Percentiles rank a stretch among this genome's conserved stretches.
These are phyloP conservation scores for Cercospora nicotianae DNA, from an alignment of 2,329 filamentous ascomycete genomes.

Conservation along the genomic window DNA sequence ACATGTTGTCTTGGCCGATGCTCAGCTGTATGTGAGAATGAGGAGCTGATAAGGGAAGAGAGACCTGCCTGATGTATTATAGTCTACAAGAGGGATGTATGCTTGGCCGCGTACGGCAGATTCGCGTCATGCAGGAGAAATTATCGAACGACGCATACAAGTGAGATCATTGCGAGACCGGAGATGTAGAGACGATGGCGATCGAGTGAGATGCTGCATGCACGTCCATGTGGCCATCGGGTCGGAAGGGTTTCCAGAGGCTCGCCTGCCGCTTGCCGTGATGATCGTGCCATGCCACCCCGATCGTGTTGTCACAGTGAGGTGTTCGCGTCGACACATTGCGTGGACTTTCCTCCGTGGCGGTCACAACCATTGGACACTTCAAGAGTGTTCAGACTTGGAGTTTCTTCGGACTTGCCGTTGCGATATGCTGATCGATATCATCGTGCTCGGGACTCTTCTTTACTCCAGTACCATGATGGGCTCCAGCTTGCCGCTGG, in stretches of 20 bases:
- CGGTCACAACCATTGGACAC: neutral
- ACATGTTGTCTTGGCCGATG: constrained; percentile 13
- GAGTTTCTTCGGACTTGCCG: neutral
- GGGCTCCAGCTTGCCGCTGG: neutral
- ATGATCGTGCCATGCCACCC: neutral
- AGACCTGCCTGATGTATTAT: constrained; percentile 1
- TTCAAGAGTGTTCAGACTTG: neutral
- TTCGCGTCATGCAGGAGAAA: constrained; percentile 4
- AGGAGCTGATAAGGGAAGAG: neutral
- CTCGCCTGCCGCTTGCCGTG: neutral
- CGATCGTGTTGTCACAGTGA: constrained; percentile 4
- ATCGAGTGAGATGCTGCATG: neutral
- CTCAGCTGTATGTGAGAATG: constrained; percentile 3
- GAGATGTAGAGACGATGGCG: neutral
- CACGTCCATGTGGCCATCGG: neutral
- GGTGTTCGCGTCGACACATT: neutral
- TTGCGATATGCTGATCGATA: constrained; percentile 1
- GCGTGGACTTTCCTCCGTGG: neutral
- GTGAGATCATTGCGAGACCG: constrained; percentile 9
- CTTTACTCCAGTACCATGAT: neutral
- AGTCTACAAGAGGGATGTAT: neutral
- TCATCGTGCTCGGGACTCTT: neutral
- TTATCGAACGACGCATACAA: neutral
- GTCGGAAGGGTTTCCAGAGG: neutral
- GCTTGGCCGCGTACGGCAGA: neutral